Evolutionary conservation across 2,329 filamentous ascomycete species (phyloP).

Genomic region (Ramularia endophylla): DNA sequence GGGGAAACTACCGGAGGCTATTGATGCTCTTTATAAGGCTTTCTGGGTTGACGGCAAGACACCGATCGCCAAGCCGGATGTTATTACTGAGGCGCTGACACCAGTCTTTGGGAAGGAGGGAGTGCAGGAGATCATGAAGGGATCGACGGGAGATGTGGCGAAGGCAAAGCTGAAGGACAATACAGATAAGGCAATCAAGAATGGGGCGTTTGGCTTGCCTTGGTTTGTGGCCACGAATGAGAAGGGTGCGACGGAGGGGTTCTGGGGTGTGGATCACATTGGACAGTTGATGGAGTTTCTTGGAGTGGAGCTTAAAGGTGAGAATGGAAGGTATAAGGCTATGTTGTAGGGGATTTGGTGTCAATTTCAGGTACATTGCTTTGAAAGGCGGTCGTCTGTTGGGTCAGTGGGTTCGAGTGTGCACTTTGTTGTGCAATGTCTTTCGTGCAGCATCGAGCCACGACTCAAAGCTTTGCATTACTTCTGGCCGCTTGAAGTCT

Average conservation of each 20-base stretch:
- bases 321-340: slow-evolving; percentile 32
- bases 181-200: slow-evolving; percentile 46
- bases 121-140: slow-evolving; percentile 30
- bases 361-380: no score
- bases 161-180: slow-evolving; percentile 45
- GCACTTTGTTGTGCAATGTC: no score
- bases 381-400: no score
- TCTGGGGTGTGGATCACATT: slow-evolving; percentile 58
- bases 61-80: slow-evolving; percentile 39
- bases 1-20: slow-evolving; percentile 34
- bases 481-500: no score
- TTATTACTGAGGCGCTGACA: slow-evolving; percentile 40
- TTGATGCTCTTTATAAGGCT: slow-evolving; percentile 45
- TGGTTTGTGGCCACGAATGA: slow-evolving; percentile 53
- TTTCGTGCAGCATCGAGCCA: no score
- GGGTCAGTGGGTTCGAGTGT: no score
- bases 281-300: slow-evolving; percentile 50
- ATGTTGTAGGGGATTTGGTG: slow-evolving; percentile 32
- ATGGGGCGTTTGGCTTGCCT: slow-evolving; percentile 56
- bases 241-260: slow-evolving; percentile 48
- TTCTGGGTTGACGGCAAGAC: slow-evolving; percentile 48
- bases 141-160: slow-evolving; percentile 33
- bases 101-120: slow-evolving; percentile 42
- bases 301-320: slow-evolving; percentile 40
- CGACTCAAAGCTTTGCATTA: no score